A percentile compares a stretch with the other conserved stretches of the same genome.
Conservation (phyloP, 805 yeast genomes). For the Candida tibetensis region DNA sequence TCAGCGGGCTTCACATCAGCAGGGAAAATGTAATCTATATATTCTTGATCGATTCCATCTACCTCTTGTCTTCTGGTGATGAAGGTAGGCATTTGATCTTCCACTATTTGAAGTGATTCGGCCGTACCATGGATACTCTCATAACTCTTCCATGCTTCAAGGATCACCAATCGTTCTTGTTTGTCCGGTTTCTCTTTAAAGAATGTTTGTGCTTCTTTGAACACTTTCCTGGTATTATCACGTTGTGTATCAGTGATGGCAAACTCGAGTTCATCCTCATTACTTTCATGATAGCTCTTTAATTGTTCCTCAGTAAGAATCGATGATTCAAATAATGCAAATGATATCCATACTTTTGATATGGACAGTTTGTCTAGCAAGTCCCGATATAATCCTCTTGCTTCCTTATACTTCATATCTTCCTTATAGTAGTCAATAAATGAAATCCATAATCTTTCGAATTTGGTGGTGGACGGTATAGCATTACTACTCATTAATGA, state of each 20-base stretch:
- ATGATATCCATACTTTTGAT: constrained; percentile 55
- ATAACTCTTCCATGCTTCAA: constrained; percentile 63
- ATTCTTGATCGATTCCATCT: constrained; percentile 51
- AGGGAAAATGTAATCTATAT: constrained; percentile 63
- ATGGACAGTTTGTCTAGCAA: constrained; percentile 31
- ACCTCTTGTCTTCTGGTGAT: constrained; percentile 46
- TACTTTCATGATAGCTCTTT: constrained; percentile 33
- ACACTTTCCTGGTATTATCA: constrained; percentile 51
- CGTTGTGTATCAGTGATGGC: constrained; percentile 50
- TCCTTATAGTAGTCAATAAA: constrained; percentile 62
- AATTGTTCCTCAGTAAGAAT: constrained; percentile 55
- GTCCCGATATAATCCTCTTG: constrained; percentile 49
- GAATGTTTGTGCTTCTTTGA: constrained; percentile 49
- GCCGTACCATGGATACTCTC: constrained; percentile 60
- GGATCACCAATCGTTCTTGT: constrained; percentile 49
- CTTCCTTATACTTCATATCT: constrained; percentile 53
- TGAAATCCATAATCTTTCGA: constrained; percentile 21
- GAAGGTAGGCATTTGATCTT: constrained; percentile 51
- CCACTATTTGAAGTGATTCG: constrained; percentile 33
- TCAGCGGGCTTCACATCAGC: constrained; percentile 51
- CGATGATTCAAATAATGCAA: constrained; percentile 69
- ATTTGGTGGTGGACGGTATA: constrained; percentile 30
- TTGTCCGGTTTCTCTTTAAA: constrained; percentile 37
- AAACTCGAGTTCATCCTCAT: constrained; percentile 50
- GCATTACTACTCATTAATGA: constrained; percentile 21